A percentile compares a stretch with the other conserved stretches of the same genome.
These are phyloP conservation scores for Camellia granthamiana DNA, from an alignment of 148 eudicot genomes.

Conservation along the genomic window DNA sequence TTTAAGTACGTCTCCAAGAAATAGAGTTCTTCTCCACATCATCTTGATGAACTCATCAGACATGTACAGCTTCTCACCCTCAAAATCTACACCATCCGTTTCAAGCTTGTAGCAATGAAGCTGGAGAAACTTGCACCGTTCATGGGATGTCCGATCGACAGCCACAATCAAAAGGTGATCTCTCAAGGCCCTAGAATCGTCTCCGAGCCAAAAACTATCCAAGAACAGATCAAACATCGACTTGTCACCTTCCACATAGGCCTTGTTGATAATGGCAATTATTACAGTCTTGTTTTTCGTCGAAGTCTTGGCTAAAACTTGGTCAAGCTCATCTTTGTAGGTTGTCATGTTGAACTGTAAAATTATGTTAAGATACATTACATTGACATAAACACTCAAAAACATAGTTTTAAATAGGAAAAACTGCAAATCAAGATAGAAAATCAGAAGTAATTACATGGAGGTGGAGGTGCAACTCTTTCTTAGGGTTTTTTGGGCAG, in stretches of 20 bases:
- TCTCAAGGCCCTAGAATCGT: slow-evolving; percentile 40
- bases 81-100: slow-evolving; percentile 48
- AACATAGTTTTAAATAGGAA: too few relatives aligned
- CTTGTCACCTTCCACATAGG: slow-evolving; percentile 50
- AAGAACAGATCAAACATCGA: slow-evolving; percentile 68
- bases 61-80: slow-evolving; percentile 62
- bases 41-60: slow-evolving; percentile 65
- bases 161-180: slow-evolving; percentile 60
- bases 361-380: not conserved
- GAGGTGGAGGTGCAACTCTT: too few relatives aligned
- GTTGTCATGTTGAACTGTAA: slow-evolving; percentile 20
- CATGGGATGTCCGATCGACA: slow-evolving; percentile 63
- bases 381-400: too few relatives aligned
- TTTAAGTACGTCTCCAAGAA: slow-evolving; percentile 47
- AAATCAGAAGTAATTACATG: too few relatives aligned
- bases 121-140: slow-evolving; percentile 47
- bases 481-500: too few relatives aligned
- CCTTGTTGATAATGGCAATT: slow-evolving; percentile 19
- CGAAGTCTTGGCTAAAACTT: slow-evolving; percentile 42
- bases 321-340: slow-evolving; percentile 41
- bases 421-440: too few relatives aligned
- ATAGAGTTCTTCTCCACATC: slow-evolving; percentile 85
- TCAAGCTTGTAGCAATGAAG: slow-evolving; percentile 57
- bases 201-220: slow-evolving; percentile 79
- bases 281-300: slow-evolving; percentile 39